Evolutionary conservation across 352 stramenopile species (phyloP).

Genomic region (Globisporangium canariense): DNA sequence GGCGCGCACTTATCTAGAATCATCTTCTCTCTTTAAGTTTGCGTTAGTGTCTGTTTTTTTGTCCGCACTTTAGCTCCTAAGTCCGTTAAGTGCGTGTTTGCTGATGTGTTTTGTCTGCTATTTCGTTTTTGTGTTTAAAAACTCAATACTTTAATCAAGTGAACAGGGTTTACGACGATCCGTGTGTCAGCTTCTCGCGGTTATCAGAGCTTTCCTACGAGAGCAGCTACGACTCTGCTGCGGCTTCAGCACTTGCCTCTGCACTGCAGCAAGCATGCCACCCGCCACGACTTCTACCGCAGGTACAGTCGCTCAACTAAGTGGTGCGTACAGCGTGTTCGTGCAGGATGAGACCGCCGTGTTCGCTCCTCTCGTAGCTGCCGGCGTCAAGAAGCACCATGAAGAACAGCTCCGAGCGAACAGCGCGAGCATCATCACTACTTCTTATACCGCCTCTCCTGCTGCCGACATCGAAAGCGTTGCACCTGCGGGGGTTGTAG

Average conservation of each 20-base stretch:
- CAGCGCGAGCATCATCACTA: not conserved
- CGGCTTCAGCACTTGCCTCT: not conserved
- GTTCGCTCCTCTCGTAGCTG: conserved; percentile 4
- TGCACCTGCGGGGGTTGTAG: not conserved
- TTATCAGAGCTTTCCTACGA: too few species aligned
- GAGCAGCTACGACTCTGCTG: too few species aligned
- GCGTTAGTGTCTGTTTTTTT: too few species aligned
- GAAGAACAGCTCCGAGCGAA: not conserved
- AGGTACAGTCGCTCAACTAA: not conserved
- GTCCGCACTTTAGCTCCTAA: too few species aligned
- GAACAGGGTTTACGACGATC: too few species aligned
- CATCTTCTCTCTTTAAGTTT: too few species aligned
- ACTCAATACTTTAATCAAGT: too few species aligned
- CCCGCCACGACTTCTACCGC: not conserved
- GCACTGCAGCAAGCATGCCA: not conserved
- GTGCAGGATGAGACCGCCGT: not conserved
- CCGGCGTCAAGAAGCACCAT: not conserved
- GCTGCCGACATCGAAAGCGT: not conserved
- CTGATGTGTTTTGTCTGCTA: too few species aligned
- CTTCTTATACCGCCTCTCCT: not conserved
- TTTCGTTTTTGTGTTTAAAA: too few species aligned
- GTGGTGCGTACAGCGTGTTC: not conserved
- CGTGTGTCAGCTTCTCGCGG: too few species aligned
- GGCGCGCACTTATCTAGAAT: too few species aligned
- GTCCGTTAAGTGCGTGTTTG: too few species aligned